phyloP scores from a whole-genome alignment of 2,329 filamentous ascomycete species.

The Exophiala spinifera region DNA sequence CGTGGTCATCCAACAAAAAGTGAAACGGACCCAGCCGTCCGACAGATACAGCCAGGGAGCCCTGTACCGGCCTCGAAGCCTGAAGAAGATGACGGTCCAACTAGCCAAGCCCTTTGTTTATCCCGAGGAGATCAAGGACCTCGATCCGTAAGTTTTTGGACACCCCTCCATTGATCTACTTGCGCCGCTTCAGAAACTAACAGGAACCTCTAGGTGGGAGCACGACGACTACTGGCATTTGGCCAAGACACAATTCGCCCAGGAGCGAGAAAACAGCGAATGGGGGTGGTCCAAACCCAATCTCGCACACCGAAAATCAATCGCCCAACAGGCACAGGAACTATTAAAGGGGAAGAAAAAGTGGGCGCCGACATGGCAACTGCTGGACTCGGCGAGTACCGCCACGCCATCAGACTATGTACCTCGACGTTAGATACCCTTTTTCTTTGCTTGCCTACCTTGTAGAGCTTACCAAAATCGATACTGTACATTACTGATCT shows the following conservation, averaged over 20 bases:
- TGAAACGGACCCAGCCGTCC: constrained; percentile 45
- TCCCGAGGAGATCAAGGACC: constrained; percentile 66
- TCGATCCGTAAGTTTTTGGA: constrained; percentile 51
- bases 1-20: constrained; percentile 68
- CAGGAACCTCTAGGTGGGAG: constrained; percentile 55
- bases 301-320: constrained; percentile 43
- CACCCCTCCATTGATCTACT: not conserved
- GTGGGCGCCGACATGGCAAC: constrained; percentile 57
- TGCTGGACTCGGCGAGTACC: constrained; percentile 27
- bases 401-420: constrained; percentile 15
- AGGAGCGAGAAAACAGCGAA: constrained; percentile 36
- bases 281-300: constrained; percentile 41
- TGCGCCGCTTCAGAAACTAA: not conserved
- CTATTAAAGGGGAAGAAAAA: constrained; percentile 55
- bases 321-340: constrained; percentile 60
- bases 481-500: not conserved
- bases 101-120: constrained; percentile 83
- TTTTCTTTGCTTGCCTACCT: not conserved
- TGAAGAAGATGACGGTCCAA: constrained; percentile 95
- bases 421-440: not conserved
- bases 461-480: not conserved
- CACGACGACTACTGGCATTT: constrained; percentile 57
- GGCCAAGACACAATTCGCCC: constrained; percentile 46
- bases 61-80: constrained; percentile 66
- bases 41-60: constrained; percentile 46